Conservation (phyloP, 345 rosid genomes). For the Aquilaria malaccensis region DNA sequence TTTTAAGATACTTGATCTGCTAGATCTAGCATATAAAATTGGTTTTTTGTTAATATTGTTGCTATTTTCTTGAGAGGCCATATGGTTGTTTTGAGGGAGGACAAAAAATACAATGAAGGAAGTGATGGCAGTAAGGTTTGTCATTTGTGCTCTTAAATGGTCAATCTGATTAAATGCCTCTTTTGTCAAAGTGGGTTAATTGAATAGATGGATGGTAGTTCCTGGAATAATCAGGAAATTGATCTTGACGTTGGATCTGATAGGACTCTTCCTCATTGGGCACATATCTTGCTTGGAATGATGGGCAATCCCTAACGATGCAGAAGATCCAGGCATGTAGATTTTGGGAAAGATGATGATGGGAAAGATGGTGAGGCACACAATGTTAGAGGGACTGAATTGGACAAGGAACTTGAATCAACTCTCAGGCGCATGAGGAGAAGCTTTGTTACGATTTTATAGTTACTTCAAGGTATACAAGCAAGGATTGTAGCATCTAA, state of each 20-base stretch:
- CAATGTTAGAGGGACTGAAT: constrained; percentile 44
- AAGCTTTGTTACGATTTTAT: constrained; percentile 60
- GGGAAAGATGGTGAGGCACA: constrained; percentile 27
- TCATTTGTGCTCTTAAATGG: constrained; percentile 59
- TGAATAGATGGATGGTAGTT: constrained; percentile 33
- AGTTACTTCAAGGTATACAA: constrained; percentile 72
- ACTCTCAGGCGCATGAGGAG: constrained; percentile 56
- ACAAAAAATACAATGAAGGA: constrained; percentile 31
- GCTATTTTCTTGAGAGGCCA: constrained; percentile 13
- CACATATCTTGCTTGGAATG: constrained; percentile 80
- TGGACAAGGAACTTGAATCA: constrained; percentile 64
- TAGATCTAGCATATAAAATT: too few species aligned
- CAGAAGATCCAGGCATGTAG: constrained; percentile 48
- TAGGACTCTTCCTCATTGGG: constrained; percentile 72
- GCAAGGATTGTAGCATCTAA: constrained; percentile 56
- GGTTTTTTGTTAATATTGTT: neutral
- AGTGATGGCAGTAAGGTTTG: constrained; percentile 43
- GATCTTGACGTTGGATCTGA: constrained; percentile 72
- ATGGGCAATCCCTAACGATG: constrained; percentile 53
- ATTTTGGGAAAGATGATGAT: constrained; percentile 42
- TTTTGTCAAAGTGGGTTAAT: constrained; percentile 54
- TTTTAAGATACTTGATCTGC: neutral
- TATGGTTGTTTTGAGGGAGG: neutral
- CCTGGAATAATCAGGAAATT: constrained; percentile 21
- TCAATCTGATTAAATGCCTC: constrained; percentile 77